Evolutionary conservation across 495 filamentous ascomycete genomes (phyloP), one percentile per base, ranked within the genome.

Genomic region (Aspergillus nidulans): DNA sequence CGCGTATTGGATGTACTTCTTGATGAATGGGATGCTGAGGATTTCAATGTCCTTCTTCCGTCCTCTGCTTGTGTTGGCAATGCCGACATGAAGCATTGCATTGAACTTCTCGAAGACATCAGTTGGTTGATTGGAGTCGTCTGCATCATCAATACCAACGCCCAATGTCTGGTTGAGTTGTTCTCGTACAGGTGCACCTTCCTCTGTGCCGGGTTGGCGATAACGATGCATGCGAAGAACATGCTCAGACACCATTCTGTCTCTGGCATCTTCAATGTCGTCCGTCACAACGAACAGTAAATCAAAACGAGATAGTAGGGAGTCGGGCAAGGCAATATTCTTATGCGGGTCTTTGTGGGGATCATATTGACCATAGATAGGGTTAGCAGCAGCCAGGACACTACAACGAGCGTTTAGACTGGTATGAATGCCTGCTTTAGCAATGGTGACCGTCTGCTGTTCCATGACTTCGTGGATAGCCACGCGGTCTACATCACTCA

Each of bases 391-490:
- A 23, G 94, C 94, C 60, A 99, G 85, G 53, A 99, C 94, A 77
- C 89, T 94, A 75, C 95, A 99, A 39, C 94, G 85, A 28, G 94
- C 95, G 63, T 99, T 99, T 53, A 99, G 82, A 19, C 91, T 95
- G 6, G 94, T 99, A 72, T 99, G 94, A 45, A 99, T 99, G 59
- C 94, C 94, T 4, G 94, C 94, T 74, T 99, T 99, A 24, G 94
- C 94, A 63, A 99, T 97, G 24, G 94, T 99, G 55, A 99, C 94
- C 0, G 94, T 99, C 68, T 99, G 94, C 75, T 99, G 94, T 72
- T 99, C 94, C 94, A 99, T 99, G 52, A 99, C 94, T 90, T 99
- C 94, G 81, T 99, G 94, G 63, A 99, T 99, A 43, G 94, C 94
- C 19, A 99, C 94, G 60, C 94, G 85, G 69, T 99, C 94, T 34